Conservation (phyloP, 371 early-diverging fungal genomes). For the Basidiobolus meristosporus region DNA sequence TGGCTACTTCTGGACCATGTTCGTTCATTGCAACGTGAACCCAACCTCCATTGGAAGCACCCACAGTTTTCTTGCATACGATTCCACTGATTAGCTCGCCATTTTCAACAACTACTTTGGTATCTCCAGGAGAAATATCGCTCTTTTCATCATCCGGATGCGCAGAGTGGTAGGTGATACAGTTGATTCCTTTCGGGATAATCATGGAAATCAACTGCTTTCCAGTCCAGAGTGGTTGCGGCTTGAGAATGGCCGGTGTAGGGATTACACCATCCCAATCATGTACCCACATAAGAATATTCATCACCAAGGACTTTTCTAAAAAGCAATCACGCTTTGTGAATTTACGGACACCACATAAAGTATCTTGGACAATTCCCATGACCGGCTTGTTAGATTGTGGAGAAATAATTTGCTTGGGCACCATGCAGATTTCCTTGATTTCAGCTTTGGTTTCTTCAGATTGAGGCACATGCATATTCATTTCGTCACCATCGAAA, state of each 20-base stretch:
- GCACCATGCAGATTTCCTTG: slow-evolving; percentile 91
- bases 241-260: slow-evolving; percentile 87
- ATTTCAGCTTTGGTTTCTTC: slow-evolving; percentile 92
- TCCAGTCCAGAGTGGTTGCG: slow-evolving; percentile 95
- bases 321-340: slow-evolving; percentile 92
- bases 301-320: slow-evolving; percentile 83
- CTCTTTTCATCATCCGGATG: slow-evolving; percentile 69
- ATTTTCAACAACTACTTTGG: slow-evolving; percentile 83
- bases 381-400: slow-evolving; percentile 98
- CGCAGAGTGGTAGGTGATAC: slow-evolving; percentile 46
- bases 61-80: slow-evolving; percentile 96
- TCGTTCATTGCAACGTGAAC: slow-evolving; percentile 96
- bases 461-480: slow-evolving; percentile 98
- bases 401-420: slow-evolving; percentile 95
- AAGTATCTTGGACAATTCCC: slow-evolving; percentile 99
- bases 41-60: slow-evolving; percentile 80
- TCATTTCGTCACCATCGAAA: slow-evolving; percentile 99
- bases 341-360: slow-evolving; percentile 93
- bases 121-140: slow-evolving; percentile 76
- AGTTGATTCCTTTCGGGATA: slow-evolving; percentile 85
- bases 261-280: slow-evolving; percentile 92
- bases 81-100: slow-evolving; percentile 91
- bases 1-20: slow-evolving; percentile 79
- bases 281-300: slow-evolving; percentile 86
- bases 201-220: slow-evolving; percentile 93